Conservation (phyloP, 106 monocot genomes). For the Xerophyta viscosa region DNA sequence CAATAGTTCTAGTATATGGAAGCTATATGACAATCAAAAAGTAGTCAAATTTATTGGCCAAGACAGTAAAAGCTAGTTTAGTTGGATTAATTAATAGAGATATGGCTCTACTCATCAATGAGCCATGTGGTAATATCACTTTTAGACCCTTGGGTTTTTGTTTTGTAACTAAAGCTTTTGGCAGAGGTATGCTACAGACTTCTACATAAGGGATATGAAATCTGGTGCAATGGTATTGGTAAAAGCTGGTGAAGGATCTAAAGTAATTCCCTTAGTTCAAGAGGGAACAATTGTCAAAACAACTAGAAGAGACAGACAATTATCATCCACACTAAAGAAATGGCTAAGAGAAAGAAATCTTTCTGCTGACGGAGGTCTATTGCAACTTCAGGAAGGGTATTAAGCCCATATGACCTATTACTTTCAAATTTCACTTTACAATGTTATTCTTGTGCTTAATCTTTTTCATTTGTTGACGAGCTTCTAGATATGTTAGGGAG, state of each 20-base stretch:
- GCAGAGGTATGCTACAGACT: slow-evolving; percentile 75
- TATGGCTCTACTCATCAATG: no score
- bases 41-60: no score
- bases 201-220: slow-evolving; percentile 69
- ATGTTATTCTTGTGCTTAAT: neutral
- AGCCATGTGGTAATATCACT: neutral
- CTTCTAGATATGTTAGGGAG: slow-evolving; percentile 59
- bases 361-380: slow-evolving; percentile 26
- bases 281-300: slow-evolving; percentile 56
- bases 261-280: slow-evolving; percentile 47
- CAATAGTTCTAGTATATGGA: no score
- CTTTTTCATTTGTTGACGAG: neutral
- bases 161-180: neutral
- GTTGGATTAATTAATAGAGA: no score
- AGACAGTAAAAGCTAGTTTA: no score
- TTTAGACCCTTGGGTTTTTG: neutral
- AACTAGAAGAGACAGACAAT: slow-evolving; percentile 25
- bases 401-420: no score
- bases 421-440: no score
- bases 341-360: slow-evolving; percentile 66
- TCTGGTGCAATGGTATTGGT: slow-evolving; percentile 58
- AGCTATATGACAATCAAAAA: no score
- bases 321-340: slow-evolving; percentile 63
- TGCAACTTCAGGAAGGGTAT: slow-evolving; percentile 77
- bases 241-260: slow-evolving; percentile 62